A percentile compares a stretch with the other conserved stretches of the same genome.
Evolutionary conservation across 1,284 basidiomycete genomes (phyloP).

Genomic region (Chalciporus sp.): DNA sequence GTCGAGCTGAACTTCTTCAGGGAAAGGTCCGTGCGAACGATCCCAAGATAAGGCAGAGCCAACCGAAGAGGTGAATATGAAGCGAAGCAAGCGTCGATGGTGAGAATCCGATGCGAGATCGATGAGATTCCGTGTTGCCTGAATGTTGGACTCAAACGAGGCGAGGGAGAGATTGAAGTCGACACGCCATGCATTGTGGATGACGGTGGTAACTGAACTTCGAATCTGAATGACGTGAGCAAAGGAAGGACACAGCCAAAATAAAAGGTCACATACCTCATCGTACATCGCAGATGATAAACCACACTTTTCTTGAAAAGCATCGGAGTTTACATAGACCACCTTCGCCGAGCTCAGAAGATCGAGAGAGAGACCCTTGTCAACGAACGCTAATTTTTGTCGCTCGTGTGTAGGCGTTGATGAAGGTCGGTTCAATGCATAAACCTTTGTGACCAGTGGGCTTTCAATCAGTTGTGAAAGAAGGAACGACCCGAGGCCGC

Average conservation of each 20-base stretch:
- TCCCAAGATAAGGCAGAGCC: constrained; percentile 28
- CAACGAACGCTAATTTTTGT: constrained; percentile 21
- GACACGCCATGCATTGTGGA: constrained; percentile 45
- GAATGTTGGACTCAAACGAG: constrained; percentile 40
- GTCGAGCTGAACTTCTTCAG: too few relatives aligned
- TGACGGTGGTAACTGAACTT: constrained; percentile 32
- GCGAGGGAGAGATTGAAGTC: constrained; percentile 43
- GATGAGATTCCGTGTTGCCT: constrained; percentile 38
- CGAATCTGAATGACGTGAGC: constrained; percentile 19
- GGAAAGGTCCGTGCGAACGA: too few relatives aligned
- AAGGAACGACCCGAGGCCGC: constrained; percentile 37
- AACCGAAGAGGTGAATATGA: constrained; percentile 38
- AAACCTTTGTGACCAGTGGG: constrained; percentile 25
- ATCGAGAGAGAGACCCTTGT: constrained; percentile 14
- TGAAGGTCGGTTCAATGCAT: constrained; percentile 32
- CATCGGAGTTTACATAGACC: constrained; percentile 26
- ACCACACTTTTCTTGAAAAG: constrained; percentile 22
- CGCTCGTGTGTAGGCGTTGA: constrained; percentile 16
- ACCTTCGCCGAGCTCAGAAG: constrained; percentile 25
- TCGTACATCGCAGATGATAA: constrained; percentile 1
- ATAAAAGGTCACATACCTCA: too few relatives aligned
- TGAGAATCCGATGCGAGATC: too few relatives aligned
- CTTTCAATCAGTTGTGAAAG: constrained; percentile 28
- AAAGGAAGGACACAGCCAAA: too few relatives aligned
- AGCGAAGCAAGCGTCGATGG: too few relatives aligned